Evolutionary conservation across 2,329 filamentous ascomycete genomes (phyloP).

Genomic region (Pseudofabraea citricarpa): DNA sequence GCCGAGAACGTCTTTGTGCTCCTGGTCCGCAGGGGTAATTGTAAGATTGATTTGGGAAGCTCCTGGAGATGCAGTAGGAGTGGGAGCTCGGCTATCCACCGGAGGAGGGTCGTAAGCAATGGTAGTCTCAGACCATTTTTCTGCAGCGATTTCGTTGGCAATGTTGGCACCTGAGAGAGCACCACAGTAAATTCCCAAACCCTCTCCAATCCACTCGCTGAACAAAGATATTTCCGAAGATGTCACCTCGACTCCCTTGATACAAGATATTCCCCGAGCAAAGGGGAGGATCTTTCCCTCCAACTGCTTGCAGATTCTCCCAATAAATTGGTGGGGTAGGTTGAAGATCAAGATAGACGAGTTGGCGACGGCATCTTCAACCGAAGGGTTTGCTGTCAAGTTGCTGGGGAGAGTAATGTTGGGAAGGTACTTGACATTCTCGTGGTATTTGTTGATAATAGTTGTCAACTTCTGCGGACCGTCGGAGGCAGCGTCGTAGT

Average conservation of each 20-base stretch:
- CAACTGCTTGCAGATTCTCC: conserved; percentile 76
- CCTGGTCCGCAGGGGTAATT: conserved; percentile 37
- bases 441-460: conserved; percentile 87
- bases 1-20: conserved; percentile 67
- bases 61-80: conserved; percentile 47
- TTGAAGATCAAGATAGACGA: conserved; percentile 94
- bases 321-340: conserved; percentile 93
- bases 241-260: conserved; percentile 94
- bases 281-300: conserved; percentile 86
- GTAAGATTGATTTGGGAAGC: conserved; percentile 45
- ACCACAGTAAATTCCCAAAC: conserved; percentile 92
- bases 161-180: conserved; percentile 96
- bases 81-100: conserved; percentile 76
- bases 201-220: conserved; percentile 88
- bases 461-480: conserved; percentile 80
- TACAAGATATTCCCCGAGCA: conserved; percentile 91
- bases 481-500: conserved; percentile 62
- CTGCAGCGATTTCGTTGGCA: conserved; percentile 86
- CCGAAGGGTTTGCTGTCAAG: conserved; percentile 75
- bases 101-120: conserved; percentile 91
- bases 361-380: conserved; percentile 74
- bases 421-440: conserved; percentile 98
- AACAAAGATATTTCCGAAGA: conserved; percentile 84
- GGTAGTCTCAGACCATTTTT: conserved; percentile 97
- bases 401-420: conserved; percentile 78